Base-by-base conservation (phyloP, 257 asterid genomes). In the Haberlea rhodopensis region DNA sequence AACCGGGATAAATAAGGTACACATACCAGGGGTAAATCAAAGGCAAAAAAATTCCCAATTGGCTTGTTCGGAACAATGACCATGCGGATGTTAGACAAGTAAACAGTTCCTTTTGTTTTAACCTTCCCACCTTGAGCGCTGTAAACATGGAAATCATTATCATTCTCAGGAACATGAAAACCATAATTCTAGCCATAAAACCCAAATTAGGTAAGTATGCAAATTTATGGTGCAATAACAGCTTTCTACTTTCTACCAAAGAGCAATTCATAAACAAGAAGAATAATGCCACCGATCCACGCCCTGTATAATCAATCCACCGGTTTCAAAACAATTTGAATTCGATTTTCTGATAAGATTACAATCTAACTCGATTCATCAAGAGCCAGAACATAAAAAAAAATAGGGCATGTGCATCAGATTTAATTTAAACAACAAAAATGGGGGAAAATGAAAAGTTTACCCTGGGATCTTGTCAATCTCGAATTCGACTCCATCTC, bases 1-100 rank as follows among this genome's bases (percentile, higher is more conserved):
- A 56, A 63, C 60, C 21, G n/a, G n/a, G n/a, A n/a, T 27, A 53
- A 56, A 70, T 23, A 37, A 63, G 60, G 15, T 9, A 62, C 21
- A 69, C 95, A 67, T 84, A 92, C 98, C 97, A 94, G 59, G 53
- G 99, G 99, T 82, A 94, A 70, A 77, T 94, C 99, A 73, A 94
- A 90, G 65, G 91, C 95, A 72, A 2, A 40, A 65, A 94, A 68
- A 63, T 78, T 75, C 58, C 85, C 99, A 43, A 78, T 80, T 46
- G 96, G 94, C 69, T 74, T 90, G 31, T 49, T 79, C 27, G 99
- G 87, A 76, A 94, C 97, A 69, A 87, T 90, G 60, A 94, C 95
- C 91, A 94, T 87, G 34, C 96, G 96, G 51, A 94, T 83, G 69
- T 94, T 94, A 32, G 99, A 94, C 85, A 94, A 81, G 87, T 77